phyloP scores from a whole-genome alignment of 768 basidiomycete species.

The Jaapia argillacea region DNA sequence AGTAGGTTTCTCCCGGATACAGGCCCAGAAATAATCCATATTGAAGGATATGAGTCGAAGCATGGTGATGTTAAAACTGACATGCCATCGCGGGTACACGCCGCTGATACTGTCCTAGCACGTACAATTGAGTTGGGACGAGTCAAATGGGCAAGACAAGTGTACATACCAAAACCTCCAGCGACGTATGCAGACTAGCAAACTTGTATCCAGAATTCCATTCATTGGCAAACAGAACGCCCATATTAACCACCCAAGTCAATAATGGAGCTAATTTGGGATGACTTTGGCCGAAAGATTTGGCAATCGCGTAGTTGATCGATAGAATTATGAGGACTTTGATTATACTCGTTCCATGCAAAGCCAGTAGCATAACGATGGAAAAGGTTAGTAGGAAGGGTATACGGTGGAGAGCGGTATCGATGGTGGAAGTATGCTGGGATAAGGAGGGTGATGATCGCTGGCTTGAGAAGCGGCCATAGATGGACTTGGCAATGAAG shows the following conservation, averaged over 20 bases:
- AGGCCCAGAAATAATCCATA: constrained; percentile 89
- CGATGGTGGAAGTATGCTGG: constrained; percentile 18
- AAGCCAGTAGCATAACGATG: constrained; percentile 47
- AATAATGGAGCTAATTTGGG: constrained; percentile 37
- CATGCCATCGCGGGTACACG: constrained; percentile 84
- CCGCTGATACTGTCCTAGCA: constrained; percentile 58
- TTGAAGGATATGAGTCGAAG: constrained; percentile 87
- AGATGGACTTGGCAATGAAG: constrained; percentile 44
- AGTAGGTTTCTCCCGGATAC: constrained; percentile 22
- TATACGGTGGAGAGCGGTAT: constrained; percentile 29
- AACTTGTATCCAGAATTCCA: constrained; percentile 65
- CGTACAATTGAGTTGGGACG: neutral
- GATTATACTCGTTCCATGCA: constrained; percentile 76
- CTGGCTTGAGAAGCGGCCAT: constrained; percentile 19
- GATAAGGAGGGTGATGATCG: constrained; percentile 15
- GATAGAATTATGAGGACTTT: constrained; percentile 70
- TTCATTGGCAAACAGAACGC: constrained; percentile 71
- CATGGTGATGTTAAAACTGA: constrained; percentile 95
- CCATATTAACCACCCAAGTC: constrained; percentile 74
- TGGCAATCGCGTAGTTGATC: constrained; percentile 59
- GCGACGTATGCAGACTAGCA: constrained; percentile 37
- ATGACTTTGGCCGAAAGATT: constrained; percentile 29
- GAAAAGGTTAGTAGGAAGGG: constrained; percentile 56
- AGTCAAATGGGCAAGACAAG: constrained; percentile 1
- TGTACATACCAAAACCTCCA: constrained; percentile 54